Evolutionary conservation across 73 alveolate genomes (phyloP), one percentile per base, ranked within the genome.

Genomic region (Strombidium stylifer): DNA sequence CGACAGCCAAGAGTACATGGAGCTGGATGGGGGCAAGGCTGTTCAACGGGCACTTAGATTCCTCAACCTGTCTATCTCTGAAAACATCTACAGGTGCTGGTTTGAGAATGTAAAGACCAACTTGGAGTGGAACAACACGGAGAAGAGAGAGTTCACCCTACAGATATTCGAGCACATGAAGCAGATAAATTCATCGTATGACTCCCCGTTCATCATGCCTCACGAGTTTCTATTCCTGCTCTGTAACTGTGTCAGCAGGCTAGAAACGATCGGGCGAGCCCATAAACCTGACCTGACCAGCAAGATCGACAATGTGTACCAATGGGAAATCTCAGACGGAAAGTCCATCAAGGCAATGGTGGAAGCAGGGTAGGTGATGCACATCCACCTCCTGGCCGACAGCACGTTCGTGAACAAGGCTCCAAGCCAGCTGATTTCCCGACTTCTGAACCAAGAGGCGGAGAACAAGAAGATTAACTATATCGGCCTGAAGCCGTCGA

Each of bases 201-300:
- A 56, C 28, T 36, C 39, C 11, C 75, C 84, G 28, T 27, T 64
- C 15, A n/a, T 71, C 15, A 31, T 71, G 6, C 84, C 84, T 18
- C 84, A 71, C 34, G 84, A 71, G 45, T 71, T 71, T 27, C 75
- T 71, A 2, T 71, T 56, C 59, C 58, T 71, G 7, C 8, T 71
- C 35, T 71, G 84, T 23, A 67, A 67, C 55, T 10, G 69, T 35
- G 7, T 56, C 2, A 47, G 37, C 35, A 67, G 81, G 34, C 39
- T 50, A 2, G 27, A 35, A 34, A 67, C 59, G 8, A 67, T 67
- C 3, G 14, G 18, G 7, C 49, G 60, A 19, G 4, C 25, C 2
- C 81, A 67, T 52, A 51, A 47, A 19, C 81, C 81, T 3, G 65
- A 51, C n/a, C 37, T 67, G 15, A 58, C 20, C 18, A 42, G 68